Percentiles rank a stretch among this genome's conserved stretches.
phyloP scores from a whole-genome alignment of 768 basidiomycete species.

The Lentinus brumalis region DNA sequence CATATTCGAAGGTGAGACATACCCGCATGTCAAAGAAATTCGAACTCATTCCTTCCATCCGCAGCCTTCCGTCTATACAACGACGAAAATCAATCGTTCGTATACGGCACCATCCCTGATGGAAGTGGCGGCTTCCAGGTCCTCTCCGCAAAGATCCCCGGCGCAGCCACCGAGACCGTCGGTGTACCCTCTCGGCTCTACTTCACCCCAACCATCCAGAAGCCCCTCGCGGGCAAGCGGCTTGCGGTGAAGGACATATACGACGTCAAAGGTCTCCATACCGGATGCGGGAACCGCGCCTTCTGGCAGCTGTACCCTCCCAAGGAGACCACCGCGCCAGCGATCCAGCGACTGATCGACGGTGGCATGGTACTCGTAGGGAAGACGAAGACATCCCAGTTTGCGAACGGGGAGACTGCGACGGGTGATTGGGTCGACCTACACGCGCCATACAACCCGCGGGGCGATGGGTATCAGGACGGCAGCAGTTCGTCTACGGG shows the following conservation, averaged over 20 bases:
- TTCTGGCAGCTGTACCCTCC: slow-evolving; percentile 38
- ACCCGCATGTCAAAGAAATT: background rate
- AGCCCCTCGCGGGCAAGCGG: slow-evolving; percentile 46
- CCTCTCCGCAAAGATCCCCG: slow-evolving; percentile 25
- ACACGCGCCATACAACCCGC: slow-evolving; percentile 34
- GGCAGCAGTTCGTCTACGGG: slow-evolving; percentile 33
- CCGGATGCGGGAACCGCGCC: slow-evolving; percentile 40
- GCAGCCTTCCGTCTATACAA: slow-evolving; percentile 43
- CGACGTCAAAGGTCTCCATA: slow-evolving; percentile 39
- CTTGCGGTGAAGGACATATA: slow-evolving; percentile 53
- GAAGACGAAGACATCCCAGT: slow-evolving; percentile 55
- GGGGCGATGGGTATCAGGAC: slow-evolving; percentile 36
- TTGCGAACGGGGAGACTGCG: slow-evolving; percentile 47
- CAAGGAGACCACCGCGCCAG: slow-evolving; percentile 40
- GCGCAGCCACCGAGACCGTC: slow-evolving; percentile 35
- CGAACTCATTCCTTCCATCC: background rate
- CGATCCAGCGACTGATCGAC: slow-evolving; percentile 47
- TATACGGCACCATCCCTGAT: slow-evolving; percentile 45
- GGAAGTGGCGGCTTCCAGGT: slow-evolving; percentile 32
- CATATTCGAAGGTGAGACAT: slow-evolving; percentile 29
- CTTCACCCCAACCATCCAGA: slow-evolving; percentile 29
- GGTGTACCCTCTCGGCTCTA: slow-evolving; percentile 53
- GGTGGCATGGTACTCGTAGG: slow-evolving; percentile 55
- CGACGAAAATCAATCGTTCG: slow-evolving; percentile 46
- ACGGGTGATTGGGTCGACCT: slow-evolving; percentile 37